phyloP scores from a whole-genome alignment of 208 protist genomes.

The Trypanosomatidae sp. region DNA sequence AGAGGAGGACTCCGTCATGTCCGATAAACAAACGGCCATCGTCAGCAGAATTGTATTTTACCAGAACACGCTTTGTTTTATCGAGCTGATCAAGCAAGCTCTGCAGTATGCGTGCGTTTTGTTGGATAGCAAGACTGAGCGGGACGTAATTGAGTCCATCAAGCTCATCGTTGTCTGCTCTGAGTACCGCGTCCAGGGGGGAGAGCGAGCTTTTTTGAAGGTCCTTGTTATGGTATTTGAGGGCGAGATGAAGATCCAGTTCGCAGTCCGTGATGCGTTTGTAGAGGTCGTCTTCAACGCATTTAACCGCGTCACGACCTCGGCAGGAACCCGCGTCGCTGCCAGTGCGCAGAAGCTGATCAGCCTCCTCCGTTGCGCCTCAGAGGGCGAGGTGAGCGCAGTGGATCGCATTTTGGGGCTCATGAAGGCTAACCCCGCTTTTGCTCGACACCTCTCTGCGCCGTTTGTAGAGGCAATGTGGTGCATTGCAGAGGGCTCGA shows the following conservation, averaged over 20 bases:
- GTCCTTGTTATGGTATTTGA: slow-evolving; percentile 89
- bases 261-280: slow-evolving; percentile 89
- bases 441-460: slow-evolving; percentile 55
- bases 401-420: slow-evolving; percentile 82
- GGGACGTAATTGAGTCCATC: slow-evolving; percentile 87
- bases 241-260: slow-evolving; percentile 87
- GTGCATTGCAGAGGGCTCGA: slow-evolving; percentile 78
- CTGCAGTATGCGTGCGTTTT: slow-evolving; percentile 62
- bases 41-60: slow-evolving; percentile 78
- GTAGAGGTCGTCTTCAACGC: slow-evolving; percentile 80
- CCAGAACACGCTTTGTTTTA: slow-evolving; percentile 70
- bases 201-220: slow-evolving; percentile 63
- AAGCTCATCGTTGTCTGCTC: slow-evolving; percentile 83
- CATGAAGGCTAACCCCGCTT: slow-evolving; percentile 59
- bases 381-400: slow-evolving; percentile 86
- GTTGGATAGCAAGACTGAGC: slow-evolving; percentile 83
- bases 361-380: slow-evolving; percentile 52
- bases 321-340: slow-evolving; percentile 48
- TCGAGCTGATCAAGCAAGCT: slow-evolving; percentile 61
- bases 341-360: slow-evolving; percentile 85
- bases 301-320: slow-evolving; percentile 57
- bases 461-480: slow-evolving; percentile 87
- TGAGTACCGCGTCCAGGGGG: slow-evolving; percentile 72
- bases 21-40: slow-evolving; percentile 49
- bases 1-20: slow-evolving; percentile 18